phyloP scores from a whole-genome alignment of 805 yeast genomes.

The Nakazawaea holstii region DNA sequence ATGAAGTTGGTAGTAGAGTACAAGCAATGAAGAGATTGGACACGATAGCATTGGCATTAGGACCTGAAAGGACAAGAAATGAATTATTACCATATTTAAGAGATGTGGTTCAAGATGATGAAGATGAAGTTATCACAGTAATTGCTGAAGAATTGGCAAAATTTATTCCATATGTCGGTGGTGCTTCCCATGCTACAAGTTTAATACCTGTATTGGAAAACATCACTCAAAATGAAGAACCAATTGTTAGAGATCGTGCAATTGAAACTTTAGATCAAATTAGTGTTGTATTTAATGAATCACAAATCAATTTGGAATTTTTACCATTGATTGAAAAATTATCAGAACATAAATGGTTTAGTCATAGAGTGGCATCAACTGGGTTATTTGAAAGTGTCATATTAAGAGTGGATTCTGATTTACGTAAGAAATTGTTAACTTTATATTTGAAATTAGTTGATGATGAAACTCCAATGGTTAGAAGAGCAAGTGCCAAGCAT shows the following conservation, averaged over 20 bases:
- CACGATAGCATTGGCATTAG: conserved; percentile 91
- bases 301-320: conserved; percentile 61
- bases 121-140: conserved; percentile 94
- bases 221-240: conserved; percentile 91
- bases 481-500: conserved; percentile 87
- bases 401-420: conserved; percentile 46
- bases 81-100: conserved; percentile 89
- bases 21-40: conserved; percentile 92
- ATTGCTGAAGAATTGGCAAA: conserved; percentile 86
- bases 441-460: conserved; percentile 65
- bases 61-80: conserved; percentile 84
- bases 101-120: conserved; percentile 92
- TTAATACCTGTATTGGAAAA: conserved; percentile 70
- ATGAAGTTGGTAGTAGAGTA: conserved; percentile 88
- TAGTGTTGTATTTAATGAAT: conserved; percentile 53
- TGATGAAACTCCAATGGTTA: conserved; percentile 97
- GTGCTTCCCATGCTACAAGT: conserved; percentile 54
- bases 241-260: conserved; percentile 92
- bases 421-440: conserved; percentile 58
- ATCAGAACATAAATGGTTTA: conserved; percentile 91
- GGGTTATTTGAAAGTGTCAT: conserved; percentile 77
- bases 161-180: conserved; percentile 88
- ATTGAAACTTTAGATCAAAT: conserved; percentile 76
- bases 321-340: conserved; percentile 74
- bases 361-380: conserved; percentile 84